Conservation (phyloP, 1,284 basidiomycete species). For the Irpex sp. region DNA sequence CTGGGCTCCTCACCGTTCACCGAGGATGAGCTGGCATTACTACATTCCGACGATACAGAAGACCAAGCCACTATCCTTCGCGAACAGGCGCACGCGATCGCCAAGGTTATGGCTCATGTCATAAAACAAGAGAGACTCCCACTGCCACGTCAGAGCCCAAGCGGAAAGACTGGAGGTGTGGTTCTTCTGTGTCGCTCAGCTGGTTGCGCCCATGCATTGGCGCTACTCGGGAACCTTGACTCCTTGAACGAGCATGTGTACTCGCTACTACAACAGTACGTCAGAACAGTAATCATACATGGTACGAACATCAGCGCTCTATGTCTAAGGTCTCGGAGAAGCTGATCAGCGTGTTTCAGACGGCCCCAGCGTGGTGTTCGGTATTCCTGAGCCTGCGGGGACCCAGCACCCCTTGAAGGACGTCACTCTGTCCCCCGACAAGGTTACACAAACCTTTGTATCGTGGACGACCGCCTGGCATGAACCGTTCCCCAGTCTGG, state of each 20-base stretch:
- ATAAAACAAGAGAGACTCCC: not conserved
- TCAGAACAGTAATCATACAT: slow-evolving; percentile 4
- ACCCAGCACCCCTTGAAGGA: not conserved
- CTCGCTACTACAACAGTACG: not conserved
- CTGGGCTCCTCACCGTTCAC: slow-evolving; percentile 13
- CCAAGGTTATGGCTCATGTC: slow-evolving; percentile 5
- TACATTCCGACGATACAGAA: slow-evolving; percentile 2
- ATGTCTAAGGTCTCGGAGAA: not conserved
- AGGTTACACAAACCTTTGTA: not conserved
- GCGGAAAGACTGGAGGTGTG: slow-evolving; percentile 3
- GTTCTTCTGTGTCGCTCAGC: not conserved
- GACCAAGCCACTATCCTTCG: not conserved
- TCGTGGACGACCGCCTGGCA: not conserved
- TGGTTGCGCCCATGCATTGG: not conserved
- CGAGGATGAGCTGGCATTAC: slow-evolving; percentile 7
- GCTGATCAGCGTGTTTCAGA: not conserved
- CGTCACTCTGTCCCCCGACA: not conserved
- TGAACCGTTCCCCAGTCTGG: not conserved
- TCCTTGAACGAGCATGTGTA: not conserved
- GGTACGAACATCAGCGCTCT: slow-evolving; percentile 1
- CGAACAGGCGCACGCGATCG: slow-evolving; percentile 3
- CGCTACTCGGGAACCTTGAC: slow-evolving; percentile 1
- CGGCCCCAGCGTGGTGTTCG: not conserved
- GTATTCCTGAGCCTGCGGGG: not conserved
- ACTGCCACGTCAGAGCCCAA: not conserved